phyloP scores from a whole-genome alignment of 1,284 basidiomycete species.

The Exobasidium cylindrosporum region DNA sequence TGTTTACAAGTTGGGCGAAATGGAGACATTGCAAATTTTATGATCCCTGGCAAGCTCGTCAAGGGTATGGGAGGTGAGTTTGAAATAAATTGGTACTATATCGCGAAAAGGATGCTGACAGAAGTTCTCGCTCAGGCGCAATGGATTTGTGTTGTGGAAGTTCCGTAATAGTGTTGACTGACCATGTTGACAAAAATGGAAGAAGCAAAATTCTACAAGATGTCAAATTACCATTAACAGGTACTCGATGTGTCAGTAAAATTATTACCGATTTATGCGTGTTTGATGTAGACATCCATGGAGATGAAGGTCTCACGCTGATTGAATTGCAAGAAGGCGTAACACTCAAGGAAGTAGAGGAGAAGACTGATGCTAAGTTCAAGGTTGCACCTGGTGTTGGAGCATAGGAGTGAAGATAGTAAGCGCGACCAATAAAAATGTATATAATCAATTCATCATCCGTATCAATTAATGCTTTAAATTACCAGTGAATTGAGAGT shows the following conservation, averaged over 20 bases:
- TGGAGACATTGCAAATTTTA: constrained; percentile 96
- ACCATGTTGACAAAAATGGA: constrained; percentile 85
- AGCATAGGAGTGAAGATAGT: too few species aligned
- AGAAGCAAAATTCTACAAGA: constrained; percentile 78
- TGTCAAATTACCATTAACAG: constrained; percentile 82
- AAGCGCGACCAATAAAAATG: too few species aligned
- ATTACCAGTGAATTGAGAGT: too few species aligned
- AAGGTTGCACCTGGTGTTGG: constrained; percentile 48
- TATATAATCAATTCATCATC: too few species aligned
- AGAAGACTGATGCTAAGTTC: constrained; percentile 80
- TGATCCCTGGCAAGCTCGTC: constrained; percentile 85
- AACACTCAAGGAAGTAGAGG: constrained; percentile 72
- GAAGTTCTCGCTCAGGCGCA: too few species aligned
- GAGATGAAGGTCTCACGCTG: constrained; percentile 68
- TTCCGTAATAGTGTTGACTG: constrained; percentile 86
- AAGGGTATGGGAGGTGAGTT: constrained; percentile 17
- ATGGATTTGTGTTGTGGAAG: constrained; percentile 75
- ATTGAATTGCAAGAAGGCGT: constrained; percentile 63
- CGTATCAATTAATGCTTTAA: too few species aligned
- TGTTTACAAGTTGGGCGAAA: constrained; percentile 91
- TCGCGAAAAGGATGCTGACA: too few species aligned
- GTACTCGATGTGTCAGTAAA: constrained; percentile 75
- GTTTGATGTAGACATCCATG: constrained; percentile 76
- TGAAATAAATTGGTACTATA: too few species aligned
- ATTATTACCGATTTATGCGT: constrained; percentile 88